Evolutionary conservation across 768 basidiomycete genomes (phyloP).

Genomic region (Panellus pusillus): DNA sequence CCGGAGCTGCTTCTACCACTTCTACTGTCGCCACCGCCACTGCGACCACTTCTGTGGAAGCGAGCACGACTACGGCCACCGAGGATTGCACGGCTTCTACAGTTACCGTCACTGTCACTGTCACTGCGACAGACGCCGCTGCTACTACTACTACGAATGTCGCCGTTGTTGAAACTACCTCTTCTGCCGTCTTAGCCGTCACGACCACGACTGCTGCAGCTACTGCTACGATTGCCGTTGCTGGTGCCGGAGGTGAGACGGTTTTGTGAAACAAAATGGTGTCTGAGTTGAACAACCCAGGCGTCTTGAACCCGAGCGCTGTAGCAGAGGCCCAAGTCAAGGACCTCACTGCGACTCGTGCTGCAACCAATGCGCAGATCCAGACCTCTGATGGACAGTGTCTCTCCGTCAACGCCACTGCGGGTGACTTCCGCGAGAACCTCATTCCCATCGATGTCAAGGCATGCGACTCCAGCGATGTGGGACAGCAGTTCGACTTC

Average conservation of each 20-base stretch:
- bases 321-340: slow-evolving; percentile 20
- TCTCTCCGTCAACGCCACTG: slow-evolving; percentile 29
- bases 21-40: background rate
- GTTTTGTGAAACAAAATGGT: background rate
- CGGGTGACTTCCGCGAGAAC: slow-evolving; percentile 31
- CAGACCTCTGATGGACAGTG: slow-evolving; percentile 26
- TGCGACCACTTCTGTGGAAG: background rate
- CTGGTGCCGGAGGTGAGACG: slow-evolving; percentile 14
- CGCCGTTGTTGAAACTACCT: background rate
- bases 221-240: slow-evolving; percentile 2
- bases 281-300: background rate
- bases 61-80: background rate
- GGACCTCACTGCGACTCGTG: slow-evolving; percentile 31
- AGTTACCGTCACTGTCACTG: slow-evolving; percentile 12
- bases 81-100: background rate
- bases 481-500: slow-evolving; percentile 33
- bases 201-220: background rate
- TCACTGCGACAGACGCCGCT: background rate
- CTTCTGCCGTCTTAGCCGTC: background rate
- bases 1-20: background rate
- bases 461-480: slow-evolving; percentile 28
- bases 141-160: background rate
- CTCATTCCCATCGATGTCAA: slow-evolving; percentile 30
- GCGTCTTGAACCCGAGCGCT: slow-evolving; percentile 19
- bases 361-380: slow-evolving; percentile 28